phyloP scores from a whole-genome alignment of 306 rosid genomes.

The Glycine tomentella region DNA sequence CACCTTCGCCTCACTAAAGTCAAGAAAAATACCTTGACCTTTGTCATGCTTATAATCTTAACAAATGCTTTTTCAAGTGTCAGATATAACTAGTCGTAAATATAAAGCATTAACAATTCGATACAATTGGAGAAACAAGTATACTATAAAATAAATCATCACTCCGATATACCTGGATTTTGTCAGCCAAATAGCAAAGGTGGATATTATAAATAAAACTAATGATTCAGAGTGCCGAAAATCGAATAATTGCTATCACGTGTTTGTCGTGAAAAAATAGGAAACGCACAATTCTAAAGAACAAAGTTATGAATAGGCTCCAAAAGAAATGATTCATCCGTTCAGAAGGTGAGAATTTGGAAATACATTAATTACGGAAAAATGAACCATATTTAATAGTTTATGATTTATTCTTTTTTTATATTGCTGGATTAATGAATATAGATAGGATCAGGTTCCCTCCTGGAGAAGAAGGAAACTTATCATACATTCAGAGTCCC shows the following conservation, averaged over 20 bases:
- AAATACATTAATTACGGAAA: neutral
- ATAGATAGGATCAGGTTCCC: neutral
- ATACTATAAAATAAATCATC: neutral
- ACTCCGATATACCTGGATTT: neutral
- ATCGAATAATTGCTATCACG: neutral
- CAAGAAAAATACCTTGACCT: conserved; percentile 42
- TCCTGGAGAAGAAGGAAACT: neutral
- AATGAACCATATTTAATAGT: neutral
- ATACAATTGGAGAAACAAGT: conserved; percentile 6
- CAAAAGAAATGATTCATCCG: neutral
- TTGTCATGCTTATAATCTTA: neutral
- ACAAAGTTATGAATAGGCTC: conserved; percentile 3
- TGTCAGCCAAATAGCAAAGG: conserved; percentile 7
- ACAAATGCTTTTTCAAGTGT: conserved; percentile 15
- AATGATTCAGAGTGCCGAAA: neutral
- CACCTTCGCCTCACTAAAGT: conserved; percentile 59
- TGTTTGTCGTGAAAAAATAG: neutral
- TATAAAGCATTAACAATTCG: neutral
- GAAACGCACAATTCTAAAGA: neutral
- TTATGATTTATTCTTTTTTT: no score
- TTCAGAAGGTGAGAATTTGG: neutral
- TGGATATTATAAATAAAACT: neutral
- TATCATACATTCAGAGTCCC: neutral
- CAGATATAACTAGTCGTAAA: conserved; percentile 32
- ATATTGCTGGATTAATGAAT: neutral